phyloP scores from a whole-genome alignment of 257 asterid genomes.

The Schizonepeta tenuifolia region DNA sequence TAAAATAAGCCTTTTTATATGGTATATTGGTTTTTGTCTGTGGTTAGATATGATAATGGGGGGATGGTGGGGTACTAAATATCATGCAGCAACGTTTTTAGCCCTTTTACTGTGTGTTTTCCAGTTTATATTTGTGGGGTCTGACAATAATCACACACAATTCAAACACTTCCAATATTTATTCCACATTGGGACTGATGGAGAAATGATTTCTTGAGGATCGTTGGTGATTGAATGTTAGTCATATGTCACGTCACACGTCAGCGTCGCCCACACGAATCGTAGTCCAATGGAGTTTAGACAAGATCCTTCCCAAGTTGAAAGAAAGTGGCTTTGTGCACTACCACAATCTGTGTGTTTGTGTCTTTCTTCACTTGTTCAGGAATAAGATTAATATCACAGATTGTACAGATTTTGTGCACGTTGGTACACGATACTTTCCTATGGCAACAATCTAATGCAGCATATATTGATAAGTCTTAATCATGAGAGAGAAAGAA shows the following conservation, averaged over 20 bases:
- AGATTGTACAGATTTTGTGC: background rate
- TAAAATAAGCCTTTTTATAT: conserved; percentile 22
- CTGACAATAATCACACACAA: conserved; percentile 27
- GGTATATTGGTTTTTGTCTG: conserved; percentile 37
- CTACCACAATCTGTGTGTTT: background rate
- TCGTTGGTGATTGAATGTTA: conserved; percentile 2
- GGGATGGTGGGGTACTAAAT: conserved; percentile 48
- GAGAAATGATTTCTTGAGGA: background rate
- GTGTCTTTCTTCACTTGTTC: conserved; percentile 4
- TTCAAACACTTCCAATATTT: conserved; percentile 24
- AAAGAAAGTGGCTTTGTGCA: conserved; percentile 10
- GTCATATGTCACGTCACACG: conserved; percentile 21
- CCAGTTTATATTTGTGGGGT: conserved; percentile 26
- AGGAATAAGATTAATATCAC: conserved; percentile 5
- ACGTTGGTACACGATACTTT: background rate
- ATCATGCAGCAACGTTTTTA: conserved; percentile 12
- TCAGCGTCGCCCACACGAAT: background rate
- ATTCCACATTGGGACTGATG: conserved; percentile 12
- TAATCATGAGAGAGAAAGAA: background rate
- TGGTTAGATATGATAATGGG: conserved; percentile 41
- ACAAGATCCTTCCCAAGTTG: conserved; percentile 6
- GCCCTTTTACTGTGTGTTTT: conserved; percentile 20
- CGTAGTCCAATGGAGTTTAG: conserved; percentile 23
- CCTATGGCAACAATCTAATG: background rate
- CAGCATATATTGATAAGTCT: background rate